These are phyloP conservation scores for Bipolaris oryzae DNA, from an alignment of 2,329 filamentous ascomycete species.

Conservation along the genomic window DNA sequence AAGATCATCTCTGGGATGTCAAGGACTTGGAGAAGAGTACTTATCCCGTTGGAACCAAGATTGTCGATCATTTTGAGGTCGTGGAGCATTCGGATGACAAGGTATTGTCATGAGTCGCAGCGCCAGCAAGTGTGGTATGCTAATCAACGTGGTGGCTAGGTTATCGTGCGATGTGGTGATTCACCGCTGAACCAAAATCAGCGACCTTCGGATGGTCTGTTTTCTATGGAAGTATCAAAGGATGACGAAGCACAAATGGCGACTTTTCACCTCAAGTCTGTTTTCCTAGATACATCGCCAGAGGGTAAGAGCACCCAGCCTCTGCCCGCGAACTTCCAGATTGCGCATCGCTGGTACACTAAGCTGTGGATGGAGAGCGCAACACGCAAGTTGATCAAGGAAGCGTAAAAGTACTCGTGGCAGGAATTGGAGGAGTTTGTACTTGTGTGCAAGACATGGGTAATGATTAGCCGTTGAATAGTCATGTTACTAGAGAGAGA, in stretches of 20 bases:
- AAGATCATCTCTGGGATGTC: conserved; percentile 45
- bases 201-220: conserved; percentile 45
- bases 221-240: conserved; percentile 49
- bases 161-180: conserved; percentile 49
- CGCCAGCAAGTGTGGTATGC: background rate
- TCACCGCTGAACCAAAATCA: conserved; percentile 39
- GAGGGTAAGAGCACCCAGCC: conserved; percentile 39
- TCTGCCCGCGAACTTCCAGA: conserved; percentile 40
- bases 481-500: background rate
- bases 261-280: conserved; percentile 49
- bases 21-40: conserved; percentile 40
- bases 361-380: conserved; percentile 53
- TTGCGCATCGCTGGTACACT: conserved; percentile 45
- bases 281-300: conserved; percentile 48
- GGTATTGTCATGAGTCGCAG: conserved; percentile 24
- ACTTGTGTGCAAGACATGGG: background rate
- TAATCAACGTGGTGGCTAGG: conserved; percentile 28
- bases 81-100: conserved; percentile 43
- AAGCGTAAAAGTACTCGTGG: conserved; percentile 2
- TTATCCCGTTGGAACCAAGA: conserved; percentile 45
- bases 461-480: background rate
- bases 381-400: conserved; percentile 44
- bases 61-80: conserved; percentile 52
- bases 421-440: background rate
- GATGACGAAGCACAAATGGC: conserved; percentile 45